Percentiles rank a stretch among this genome's conserved stretches.
phyloP scores from a whole-genome alignment of 306 rosid genomes.

The Quercus aquifolioides region DNA sequence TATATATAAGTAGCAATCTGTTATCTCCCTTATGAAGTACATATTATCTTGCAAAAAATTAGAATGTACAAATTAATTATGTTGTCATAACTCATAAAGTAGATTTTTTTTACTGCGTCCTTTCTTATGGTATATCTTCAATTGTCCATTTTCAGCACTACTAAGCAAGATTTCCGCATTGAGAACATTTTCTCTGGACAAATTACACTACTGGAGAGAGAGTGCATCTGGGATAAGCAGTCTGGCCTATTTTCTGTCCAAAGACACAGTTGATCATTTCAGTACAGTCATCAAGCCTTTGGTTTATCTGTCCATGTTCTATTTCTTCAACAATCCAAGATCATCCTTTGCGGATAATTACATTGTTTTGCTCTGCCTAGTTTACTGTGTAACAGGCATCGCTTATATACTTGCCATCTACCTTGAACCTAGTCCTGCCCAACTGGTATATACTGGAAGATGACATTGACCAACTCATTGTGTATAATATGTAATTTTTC shows the following conservation, averaged over 20 bases:
- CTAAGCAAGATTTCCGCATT: slow-evolving; percentile 86
- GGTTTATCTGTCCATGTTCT: slow-evolving; percentile 95
- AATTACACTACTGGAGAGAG: slow-evolving; percentile 92
- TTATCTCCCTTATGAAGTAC: no score
- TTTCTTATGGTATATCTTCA: not conserved
- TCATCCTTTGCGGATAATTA: slow-evolving; percentile 82
- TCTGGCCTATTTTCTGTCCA: slow-evolving; percentile 85
- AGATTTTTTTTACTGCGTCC: not conserved
- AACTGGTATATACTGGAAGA: slow-evolving; percentile 42
- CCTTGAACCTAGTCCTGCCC: slow-evolving; percentile 88
- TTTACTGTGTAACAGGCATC: slow-evolving; percentile 91
- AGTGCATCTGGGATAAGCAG: slow-evolving; percentile 94
- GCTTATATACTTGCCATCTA: slow-evolving; percentile 79
- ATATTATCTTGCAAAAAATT: not conserved
- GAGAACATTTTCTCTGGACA: slow-evolving; percentile 84
- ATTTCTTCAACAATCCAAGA: slow-evolving; percentile 99
- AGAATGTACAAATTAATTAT: not conserved
- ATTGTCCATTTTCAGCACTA: slow-evolving; percentile 57
- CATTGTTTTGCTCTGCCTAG: slow-evolving; percentile 66
- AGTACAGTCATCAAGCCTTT: slow-evolving; percentile 81
- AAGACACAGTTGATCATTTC: slow-evolving; percentile 84
- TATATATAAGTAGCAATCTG: no score
- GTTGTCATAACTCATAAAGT: not conserved
- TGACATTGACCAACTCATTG: no score
- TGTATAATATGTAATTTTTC: no score